phyloP scores from a whole-genome alignment of 768 basidiomycete genomes.

The Russula ochroleuca region DNA sequence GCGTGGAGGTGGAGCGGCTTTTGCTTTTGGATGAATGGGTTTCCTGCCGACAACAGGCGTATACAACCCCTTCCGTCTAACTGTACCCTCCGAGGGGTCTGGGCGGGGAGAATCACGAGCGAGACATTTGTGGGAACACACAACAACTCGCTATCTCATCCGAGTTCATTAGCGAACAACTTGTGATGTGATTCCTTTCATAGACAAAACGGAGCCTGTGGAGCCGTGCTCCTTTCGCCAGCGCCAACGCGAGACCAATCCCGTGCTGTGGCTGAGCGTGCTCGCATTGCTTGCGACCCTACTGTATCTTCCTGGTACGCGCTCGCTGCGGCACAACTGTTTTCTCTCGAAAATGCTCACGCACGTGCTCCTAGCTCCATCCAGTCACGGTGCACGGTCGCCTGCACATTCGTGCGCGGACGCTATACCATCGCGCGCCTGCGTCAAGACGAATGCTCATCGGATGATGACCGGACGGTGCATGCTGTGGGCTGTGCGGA shows the following conservation, averaged over 20 bases:
- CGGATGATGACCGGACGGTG: conserved; percentile 30
- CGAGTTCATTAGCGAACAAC: too few species aligned
- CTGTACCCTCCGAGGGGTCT: conserved; percentile 31
- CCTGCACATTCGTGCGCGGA: conserved; percentile 31
- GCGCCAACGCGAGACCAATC: conserved; percentile 2
- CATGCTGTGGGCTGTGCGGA: conserved; percentile 38
- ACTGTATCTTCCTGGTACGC: conserved; percentile 41
- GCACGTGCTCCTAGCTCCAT: conserved; percentile 48
- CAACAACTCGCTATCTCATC: conserved; percentile 28
- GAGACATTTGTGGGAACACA: conserved; percentile 58
- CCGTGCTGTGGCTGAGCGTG: conserved; percentile 40
- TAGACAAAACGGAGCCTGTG: neutral
- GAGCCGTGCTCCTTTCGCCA: neutral
- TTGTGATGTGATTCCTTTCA: conserved; percentile 34
- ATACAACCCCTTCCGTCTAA: conserved; percentile 10
- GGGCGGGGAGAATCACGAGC: conserved; percentile 38
- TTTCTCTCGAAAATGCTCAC: conserved; percentile 59
- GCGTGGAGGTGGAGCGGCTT: conserved; percentile 65
- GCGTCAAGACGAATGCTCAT: too few species aligned
- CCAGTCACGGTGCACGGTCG: neutral
- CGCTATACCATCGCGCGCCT: conserved; percentile 39
- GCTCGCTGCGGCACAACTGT: conserved; percentile 36
- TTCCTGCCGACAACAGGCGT: conserved; percentile 50
- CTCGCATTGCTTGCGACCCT: too few species aligned
- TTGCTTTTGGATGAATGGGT: conserved; percentile 47